Evolutionary conservation across 2,329 filamentous ascomycete species (phyloP).

Genomic region (Hypoxylon sp.): DNA sequence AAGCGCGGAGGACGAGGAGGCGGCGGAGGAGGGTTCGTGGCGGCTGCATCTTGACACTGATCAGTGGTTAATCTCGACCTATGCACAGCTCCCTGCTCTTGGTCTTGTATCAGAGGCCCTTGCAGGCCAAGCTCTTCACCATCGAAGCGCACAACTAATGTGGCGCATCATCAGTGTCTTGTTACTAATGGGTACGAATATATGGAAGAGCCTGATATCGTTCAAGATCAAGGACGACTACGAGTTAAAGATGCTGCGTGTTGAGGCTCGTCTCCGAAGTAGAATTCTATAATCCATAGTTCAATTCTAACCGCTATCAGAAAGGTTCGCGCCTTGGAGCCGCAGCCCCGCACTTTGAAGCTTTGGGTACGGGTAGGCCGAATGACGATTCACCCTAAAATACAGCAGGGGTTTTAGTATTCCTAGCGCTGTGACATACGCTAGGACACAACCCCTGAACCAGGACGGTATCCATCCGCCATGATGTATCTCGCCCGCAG

Average conservation of each 20-base stretch:
- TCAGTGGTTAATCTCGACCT: neutral
- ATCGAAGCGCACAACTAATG: neutral
- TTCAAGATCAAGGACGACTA: neutral
- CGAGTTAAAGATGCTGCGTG: neutral
- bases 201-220: neutral
- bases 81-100: neutral
- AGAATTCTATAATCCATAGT: neutral
- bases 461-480: too few relatives aligned
- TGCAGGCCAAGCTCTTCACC: conserved; percentile 7
- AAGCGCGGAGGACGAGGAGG: conserved; percentile 35
- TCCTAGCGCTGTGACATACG: neutral
- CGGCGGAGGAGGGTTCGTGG: conserved; percentile 42
- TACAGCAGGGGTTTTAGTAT: neutral
- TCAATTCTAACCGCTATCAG: neutral
- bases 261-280: conserved; percentile 1
- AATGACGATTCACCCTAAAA: conserved; percentile 10
- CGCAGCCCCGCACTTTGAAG: conserved; percentile 12
- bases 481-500: neutral
- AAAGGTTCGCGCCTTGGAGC: neutral
- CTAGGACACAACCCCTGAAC: neutral
- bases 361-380: neutral
- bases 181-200: neutral
- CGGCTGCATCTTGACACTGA: conserved; percentile 36
- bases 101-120: conserved; percentile 3
- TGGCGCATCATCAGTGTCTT: neutral